Evolutionary conservation across 108 stramenopile genomes (phyloP), one percentile per base, ranked within the genome.

Genomic region (Stephanodiscus minutulus): DNA sequence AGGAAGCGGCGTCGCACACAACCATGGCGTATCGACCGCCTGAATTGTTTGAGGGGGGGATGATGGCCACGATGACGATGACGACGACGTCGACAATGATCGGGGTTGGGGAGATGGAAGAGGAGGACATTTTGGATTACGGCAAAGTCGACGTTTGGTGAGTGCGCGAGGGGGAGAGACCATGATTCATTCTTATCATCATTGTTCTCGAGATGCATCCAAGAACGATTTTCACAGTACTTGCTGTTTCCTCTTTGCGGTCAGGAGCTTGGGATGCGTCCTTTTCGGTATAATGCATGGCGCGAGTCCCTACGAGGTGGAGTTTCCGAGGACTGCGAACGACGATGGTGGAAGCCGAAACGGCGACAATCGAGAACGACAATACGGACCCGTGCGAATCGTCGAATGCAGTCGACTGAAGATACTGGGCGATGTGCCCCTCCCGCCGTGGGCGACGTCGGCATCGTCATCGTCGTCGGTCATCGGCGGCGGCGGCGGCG

Each of bases 1-100:
- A 95, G 33, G 12, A 54, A 21, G 94, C 94, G 2, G 27, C 87
- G 29, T 72, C 68, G 44, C 81, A 90, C 48, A 88, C 88, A 0
- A 95, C 94, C 24, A 75, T 89, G n/a, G 61, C 89, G 3, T 95
- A 95, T 77, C 85, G 94, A 25, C 88, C 94, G 17, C 94, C 94
- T 10, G 91, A 95, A 75, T 68, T 95, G 8, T 91, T 91, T 49
- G 88, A 92, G 22, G 91, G 90, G n/a, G 87, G 84, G n/a, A 28
- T 53, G n/a, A n/a, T n/a, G n/a, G n/a, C n/a, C n/a, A n/a, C n/a
- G n/a, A n/a, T n/a, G n/a, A n/a, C n/a, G n/a, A n/a, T n/a, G n/a
- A n/a, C n/a, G n/a, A n/a, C n/a, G 50, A 10, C 5, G 61, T 8
- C 28, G 5, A 17, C 33, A 7, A 37, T 36, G 37, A 21, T 7